Evolutionary conservation across 192 early-diverging fungal genomes (phyloP).

Genomic region (Backusella australiensis): DNA sequence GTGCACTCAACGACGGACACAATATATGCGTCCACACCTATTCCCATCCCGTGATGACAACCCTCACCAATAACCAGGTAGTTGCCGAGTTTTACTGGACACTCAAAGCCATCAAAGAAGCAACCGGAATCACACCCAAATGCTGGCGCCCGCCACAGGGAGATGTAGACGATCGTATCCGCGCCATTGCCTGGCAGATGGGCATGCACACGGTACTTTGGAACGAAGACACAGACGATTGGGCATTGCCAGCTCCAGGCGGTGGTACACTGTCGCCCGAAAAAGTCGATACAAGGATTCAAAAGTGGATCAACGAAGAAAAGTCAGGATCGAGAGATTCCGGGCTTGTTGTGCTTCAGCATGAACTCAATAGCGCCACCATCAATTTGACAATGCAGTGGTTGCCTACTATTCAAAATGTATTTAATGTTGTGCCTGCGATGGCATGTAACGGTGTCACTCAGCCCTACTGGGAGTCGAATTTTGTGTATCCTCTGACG

Average conservation of each 20-base stretch:
- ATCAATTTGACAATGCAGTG: slow-evolving; percentile 37
- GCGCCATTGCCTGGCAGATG: slow-evolving; percentile 27
- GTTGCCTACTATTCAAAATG: slow-evolving; percentile 34
- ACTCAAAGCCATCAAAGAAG: slow-evolving; percentile 39
- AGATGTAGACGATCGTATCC: slow-evolving; percentile 45
- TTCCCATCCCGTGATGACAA: slow-evolving; percentile 52
- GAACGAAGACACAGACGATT: slow-evolving; percentile 36
- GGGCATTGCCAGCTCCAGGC: slow-evolving; percentile 34
- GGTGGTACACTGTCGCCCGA: slow-evolving; percentile 21
- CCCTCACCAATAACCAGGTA: slow-evolving; percentile 36
- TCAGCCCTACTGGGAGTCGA: slow-evolving; percentile 40
- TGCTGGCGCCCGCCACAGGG: slow-evolving; percentile 48
- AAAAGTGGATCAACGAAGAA: slow-evolving; percentile 29
- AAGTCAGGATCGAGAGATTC: slow-evolving; percentile 9
- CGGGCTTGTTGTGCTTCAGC: slow-evolving; percentile 36
- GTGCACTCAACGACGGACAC: slow-evolving; percentile 45
- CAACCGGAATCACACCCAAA: slow-evolving; percentile 38
- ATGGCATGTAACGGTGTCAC: slow-evolving; percentile 28
- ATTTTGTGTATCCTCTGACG: slow-evolving; percentile 26
- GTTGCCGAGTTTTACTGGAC: slow-evolving; percentile 49
- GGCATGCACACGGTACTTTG: slow-evolving; percentile 18
- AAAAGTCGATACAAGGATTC: slow-evolving; percentile 29
- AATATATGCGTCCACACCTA: slow-evolving; percentile 59
- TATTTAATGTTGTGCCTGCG: slow-evolving; percentile 33
- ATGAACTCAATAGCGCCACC: slow-evolving; percentile 41